Percentiles rank a stretch among this genome's conserved stretches.
Evolutionary conservation across 306 rosid species (phyloP).

Genomic region (Cyclanthera cordifolia): DNA sequence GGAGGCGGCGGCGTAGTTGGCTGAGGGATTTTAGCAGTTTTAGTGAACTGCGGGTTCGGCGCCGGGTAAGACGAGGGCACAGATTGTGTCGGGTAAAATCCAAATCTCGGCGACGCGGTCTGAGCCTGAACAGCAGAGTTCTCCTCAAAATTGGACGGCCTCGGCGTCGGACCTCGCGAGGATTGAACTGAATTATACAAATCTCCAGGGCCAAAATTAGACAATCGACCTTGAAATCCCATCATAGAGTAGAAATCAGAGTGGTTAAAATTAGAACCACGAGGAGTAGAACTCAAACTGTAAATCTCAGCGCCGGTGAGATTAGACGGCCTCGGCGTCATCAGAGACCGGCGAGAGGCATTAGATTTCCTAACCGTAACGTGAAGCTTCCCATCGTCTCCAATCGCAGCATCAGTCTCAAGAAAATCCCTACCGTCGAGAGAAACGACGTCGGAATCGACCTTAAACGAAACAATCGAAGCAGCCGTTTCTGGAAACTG

Average conservation of each 20-base stretch:
- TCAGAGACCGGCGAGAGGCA: slow-evolving; percentile 57
- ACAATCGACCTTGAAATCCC: slow-evolving; percentile 62
- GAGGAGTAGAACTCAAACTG: slow-evolving; percentile 78
- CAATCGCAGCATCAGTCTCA: slow-evolving; percentile 86
- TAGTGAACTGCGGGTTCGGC: slow-evolving; percentile 75
- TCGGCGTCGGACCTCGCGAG: slow-evolving; percentile 70
- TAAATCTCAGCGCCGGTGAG: slow-evolving; percentile 96
- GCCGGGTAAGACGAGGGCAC: slow-evolving; percentile 34
- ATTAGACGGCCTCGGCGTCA: slow-evolving; percentile 90
- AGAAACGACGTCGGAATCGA: slow-evolving; percentile 91
- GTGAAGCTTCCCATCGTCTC: slow-evolving; percentile 86
- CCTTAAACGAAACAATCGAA: slow-evolving; percentile 83
- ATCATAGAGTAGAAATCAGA: slow-evolving; percentile 83
- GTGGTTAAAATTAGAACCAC: slow-evolving; percentile 84
- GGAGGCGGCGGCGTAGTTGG: slow-evolving; percentile 4
- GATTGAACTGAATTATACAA: slow-evolving; percentile 79
- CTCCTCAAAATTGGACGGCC: slow-evolving; percentile 86
- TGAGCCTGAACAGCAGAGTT: slow-evolving; percentile 25
- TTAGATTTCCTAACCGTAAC: slow-evolving; percentile 82
- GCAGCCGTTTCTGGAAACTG: slow-evolving; percentile 98
- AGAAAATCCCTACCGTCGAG: slow-evolving; percentile 83
- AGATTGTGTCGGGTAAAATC: slow-evolving; percentile 40
- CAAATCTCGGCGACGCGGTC: slow-evolving; percentile 40
- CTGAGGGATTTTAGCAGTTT: slow-evolving; percentile 27
- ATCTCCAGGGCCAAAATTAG: slow-evolving; percentile 64